Conservation (phyloP, 2,329 filamentous ascomycete genomes). For the Exophiala sp. region DNA sequence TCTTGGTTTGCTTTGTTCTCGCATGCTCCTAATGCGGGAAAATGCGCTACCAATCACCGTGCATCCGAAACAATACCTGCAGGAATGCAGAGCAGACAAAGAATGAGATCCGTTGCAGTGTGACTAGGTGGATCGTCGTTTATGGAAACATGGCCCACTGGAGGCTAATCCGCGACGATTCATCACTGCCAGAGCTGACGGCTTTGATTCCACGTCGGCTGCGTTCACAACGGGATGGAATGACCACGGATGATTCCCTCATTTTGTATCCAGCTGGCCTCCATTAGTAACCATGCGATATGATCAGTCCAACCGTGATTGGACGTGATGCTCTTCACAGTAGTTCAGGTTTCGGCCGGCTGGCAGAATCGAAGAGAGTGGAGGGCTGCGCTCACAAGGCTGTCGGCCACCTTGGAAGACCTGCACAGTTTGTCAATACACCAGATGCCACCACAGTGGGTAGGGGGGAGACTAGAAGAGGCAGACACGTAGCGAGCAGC, state of each 20-base stretch:
- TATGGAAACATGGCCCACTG: slow-evolving; percentile 1
- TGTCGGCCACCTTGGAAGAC: neutral
- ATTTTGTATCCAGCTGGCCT: slow-evolving; percentile 6
- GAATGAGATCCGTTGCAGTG: slow-evolving; percentile 19
- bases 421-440: too few species aligned
- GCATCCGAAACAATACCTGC: slow-evolving; percentile 33
- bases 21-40: slow-evolving; percentile 31
- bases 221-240: slow-evolving; percentile 13
- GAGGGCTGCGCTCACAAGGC: too few species aligned
- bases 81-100: slow-evolving; percentile 30
- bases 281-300: neutral
- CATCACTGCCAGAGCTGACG: neutral
- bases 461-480: neutral
- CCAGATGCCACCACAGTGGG: neutral
- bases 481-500: neutral
- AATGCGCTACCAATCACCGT: slow-evolving; percentile 30
- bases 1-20: slow-evolving; percentile 35
- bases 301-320: neutral
- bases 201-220: neutral
- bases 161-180: neutral
- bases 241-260: slow-evolving; percentile 1
- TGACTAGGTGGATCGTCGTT: slow-evolving; percentile 11
- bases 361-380: neutral
- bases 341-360: neutral
- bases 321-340: neutral